These are phyloP conservation scores for Carex arenaria DNA, from an alignment of 202 grass and related monocot genomes.

Conservation along the genomic window DNA sequence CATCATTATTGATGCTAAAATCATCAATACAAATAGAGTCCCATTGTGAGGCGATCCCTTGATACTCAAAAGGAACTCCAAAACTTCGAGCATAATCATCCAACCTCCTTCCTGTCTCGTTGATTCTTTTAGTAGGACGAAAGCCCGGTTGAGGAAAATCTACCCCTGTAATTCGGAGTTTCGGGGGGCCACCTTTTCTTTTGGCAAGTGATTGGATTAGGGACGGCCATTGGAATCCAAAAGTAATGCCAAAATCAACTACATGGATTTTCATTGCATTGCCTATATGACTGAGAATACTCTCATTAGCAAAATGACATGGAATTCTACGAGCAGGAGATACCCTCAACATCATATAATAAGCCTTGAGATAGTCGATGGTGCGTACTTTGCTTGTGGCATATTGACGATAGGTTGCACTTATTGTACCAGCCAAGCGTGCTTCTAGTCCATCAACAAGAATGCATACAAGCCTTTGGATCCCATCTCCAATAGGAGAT, in stretches of 20 bases:
- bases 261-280: slow-evolving; percentile 38
- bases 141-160: slow-evolving; percentile 44
- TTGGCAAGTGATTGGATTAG: slow-evolving; percentile 35
- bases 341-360: slow-evolving; percentile 14
- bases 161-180: slow-evolving; percentile 54
- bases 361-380: slow-evolving; percentile 24
- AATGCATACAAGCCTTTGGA: slow-evolving; percentile 52
- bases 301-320: slow-evolving; percentile 43
- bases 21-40: slow-evolving; percentile 41
- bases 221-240: slow-evolving; percentile 71
- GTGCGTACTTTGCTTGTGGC: not conserved
- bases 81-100: slow-evolving; percentile 48
- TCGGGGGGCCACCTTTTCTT: slow-evolving; percentile 36
- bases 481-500: slow-evolving; percentile 37
- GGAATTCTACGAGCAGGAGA: slow-evolving; percentile 33
- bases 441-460: slow-evolving; percentile 44
- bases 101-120: slow-evolving; percentile 25
- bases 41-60: slow-evolving; percentile 44
- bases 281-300: slow-evolving; percentile 30
- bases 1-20: slow-evolving; percentile 46
- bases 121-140: slow-evolving; percentile 22
- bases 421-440: slow-evolving; percentile 40
- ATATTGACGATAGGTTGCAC: slow-evolving; percentile 26
- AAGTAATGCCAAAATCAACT: slow-evolving; percentile 62
- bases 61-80: slow-evolving; percentile 48